phyloP scores from a whole-genome alignment of 2,329 filamentous ascomycete species.

The Lachnellula arida region DNA sequence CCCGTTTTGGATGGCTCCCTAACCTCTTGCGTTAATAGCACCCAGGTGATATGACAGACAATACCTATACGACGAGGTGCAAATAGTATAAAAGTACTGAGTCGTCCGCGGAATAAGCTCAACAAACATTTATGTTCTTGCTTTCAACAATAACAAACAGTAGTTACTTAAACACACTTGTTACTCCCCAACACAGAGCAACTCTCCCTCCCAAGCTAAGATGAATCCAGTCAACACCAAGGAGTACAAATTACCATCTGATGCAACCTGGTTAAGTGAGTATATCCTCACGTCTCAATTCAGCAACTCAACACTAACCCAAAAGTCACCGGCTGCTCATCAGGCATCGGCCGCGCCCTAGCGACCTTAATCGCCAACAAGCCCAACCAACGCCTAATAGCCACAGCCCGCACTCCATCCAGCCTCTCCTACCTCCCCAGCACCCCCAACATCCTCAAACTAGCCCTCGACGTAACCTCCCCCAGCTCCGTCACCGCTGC shows the following conservation, averaged over 20 bases:
- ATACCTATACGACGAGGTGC: too few species aligned
- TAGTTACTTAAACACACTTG: background rate
- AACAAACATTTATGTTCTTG: background rate
- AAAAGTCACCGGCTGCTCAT: conserved; percentile 46
- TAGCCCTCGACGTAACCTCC: conserved; percentile 45
- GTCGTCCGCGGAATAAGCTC: background rate
- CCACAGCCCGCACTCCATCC: conserved; percentile 42
- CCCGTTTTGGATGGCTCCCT: too few species aligned
- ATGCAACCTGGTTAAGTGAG: conserved; percentile 38
- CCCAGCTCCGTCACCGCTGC: conserved; percentile 31
- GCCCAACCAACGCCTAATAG: conserved; percentile 39
- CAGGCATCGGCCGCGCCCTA: conserved; percentile 42
- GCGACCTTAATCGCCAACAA: conserved; percentile 36
- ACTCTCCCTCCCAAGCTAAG: background rate
- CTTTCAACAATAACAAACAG: background rate
- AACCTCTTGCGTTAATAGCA: too few species aligned
- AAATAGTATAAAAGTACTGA: too few species aligned
- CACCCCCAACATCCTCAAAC: conserved; percentile 38
- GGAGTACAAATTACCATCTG: conserved; percentile 33
- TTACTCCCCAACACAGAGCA: background rate
- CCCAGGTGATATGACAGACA: too few species aligned
- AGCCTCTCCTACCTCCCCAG: conserved; percentile 39
- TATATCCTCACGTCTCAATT: background rate
- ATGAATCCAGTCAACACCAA: conserved; percentile 33
- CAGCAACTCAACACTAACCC: conserved; percentile 11